Base-by-base conservation (phyloP, 352 stramenopile genomes). In the Blastocystis sp. region DNA sequence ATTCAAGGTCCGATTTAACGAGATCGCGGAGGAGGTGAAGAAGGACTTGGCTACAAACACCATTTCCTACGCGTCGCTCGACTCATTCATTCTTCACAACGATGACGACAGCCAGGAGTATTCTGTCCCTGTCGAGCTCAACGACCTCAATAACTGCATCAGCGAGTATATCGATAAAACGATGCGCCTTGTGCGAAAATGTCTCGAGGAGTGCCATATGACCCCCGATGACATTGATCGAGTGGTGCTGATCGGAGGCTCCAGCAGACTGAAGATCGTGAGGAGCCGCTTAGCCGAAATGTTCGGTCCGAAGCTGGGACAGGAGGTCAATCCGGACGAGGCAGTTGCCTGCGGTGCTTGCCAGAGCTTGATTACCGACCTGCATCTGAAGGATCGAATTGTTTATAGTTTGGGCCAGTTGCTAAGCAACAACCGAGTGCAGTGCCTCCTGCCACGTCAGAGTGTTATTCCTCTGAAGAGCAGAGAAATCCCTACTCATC, bases 311-410 rank as follows among this genome's bases (percentile, higher is more conserved):
- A 23, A 41, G 15, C 66, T 77, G 29, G 18, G 50, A 20, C 3
- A n/a, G 7, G 7, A 9, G 4, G 39, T 77, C 0, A 77, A 53
- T 77, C 66, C 66, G 43, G 66, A 77, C 50, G 66, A 77, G 29
- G 43, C 34, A 8, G 97, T 99, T 34, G 97, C 97, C 4, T 98
- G 98, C 91, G 98, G 98, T 91, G 98, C 97, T 18, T 80, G 70
- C 34, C 8, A 62, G 26, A 37, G 8, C 3, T 11, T 80, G 4
- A 37, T 61, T 23, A 47, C 34, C 3, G 3, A 26, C 11, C 18
- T 66, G n/a, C 54, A 61, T 4, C 20, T 59, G 9, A 29, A 62
- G 39, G 70, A 80, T 23, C 70, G 45, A 8, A 45, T 61, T 11
- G 26, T 47, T 2, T 66, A 64, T 61, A 80, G 70, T 64, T 20